Percentiles rank a stretch among this genome's conserved stretches.
Evolutionary conservation across 1,284 basidiomycete species (phyloP).

Genomic region (Xanthoconium separans): DNA sequence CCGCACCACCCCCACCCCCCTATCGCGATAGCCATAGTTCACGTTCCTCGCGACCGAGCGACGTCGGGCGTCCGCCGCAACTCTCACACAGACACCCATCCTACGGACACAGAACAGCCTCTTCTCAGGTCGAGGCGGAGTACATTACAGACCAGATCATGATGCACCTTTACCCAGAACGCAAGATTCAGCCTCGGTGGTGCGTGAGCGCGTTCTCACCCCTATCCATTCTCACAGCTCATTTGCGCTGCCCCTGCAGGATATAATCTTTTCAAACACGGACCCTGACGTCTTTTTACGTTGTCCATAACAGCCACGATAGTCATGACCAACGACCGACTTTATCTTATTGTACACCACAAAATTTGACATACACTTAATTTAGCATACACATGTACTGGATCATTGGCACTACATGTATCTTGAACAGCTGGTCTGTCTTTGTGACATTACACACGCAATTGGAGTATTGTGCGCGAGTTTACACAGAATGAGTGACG

Average conservation of each 20-base stretch:
- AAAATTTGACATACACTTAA: constrained; percentile 11
- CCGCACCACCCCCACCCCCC: background rate
- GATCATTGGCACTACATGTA: constrained; percentile 8
- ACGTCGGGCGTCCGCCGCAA: constrained; percentile 18
- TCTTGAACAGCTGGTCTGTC: constrained; percentile 25
- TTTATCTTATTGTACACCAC: constrained; percentile 17
- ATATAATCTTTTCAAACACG: constrained; percentile 16
- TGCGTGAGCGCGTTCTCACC: constrained; percentile 13
- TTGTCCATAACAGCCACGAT: constrained; percentile 12
- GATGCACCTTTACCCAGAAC: constrained; percentile 35
- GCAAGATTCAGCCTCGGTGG: constrained; percentile 32
- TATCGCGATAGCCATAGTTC: constrained; percentile 1
- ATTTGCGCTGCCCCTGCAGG: constrained; percentile 13
- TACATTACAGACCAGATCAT: constrained; percentile 34
- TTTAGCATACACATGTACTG: constrained; percentile 21
- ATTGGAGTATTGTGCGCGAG: background rate
- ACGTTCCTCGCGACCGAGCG: constrained; percentile 17
- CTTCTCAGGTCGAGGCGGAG: constrained; percentile 33
- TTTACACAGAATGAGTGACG: background rate
- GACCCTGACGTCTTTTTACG: constrained; percentile 7
- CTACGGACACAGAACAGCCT: constrained; percentile 19
- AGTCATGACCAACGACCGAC: constrained; percentile 1
- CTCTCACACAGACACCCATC: constrained; percentile 17
- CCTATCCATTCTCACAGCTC: background rate
- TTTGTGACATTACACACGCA: background rate